Conservation (phyloP, 2,329 filamentous ascomycete genomes). For the Arthrobotrys entomopaga region DNA sequence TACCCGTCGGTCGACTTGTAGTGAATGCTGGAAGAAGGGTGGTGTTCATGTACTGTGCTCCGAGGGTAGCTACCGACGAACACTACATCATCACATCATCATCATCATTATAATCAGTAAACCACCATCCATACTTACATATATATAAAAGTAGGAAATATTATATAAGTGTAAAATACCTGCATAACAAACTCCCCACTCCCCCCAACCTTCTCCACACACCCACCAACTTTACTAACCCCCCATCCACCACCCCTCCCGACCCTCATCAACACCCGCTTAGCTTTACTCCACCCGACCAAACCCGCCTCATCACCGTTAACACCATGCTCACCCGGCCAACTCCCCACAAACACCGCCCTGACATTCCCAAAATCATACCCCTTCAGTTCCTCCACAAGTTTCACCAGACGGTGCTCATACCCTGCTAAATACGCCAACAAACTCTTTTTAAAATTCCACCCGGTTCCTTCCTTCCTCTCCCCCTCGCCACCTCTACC, state of each 20-base stretch:
- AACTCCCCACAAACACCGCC: conserved; percentile 79
- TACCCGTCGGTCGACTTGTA: conserved; percentile 62
- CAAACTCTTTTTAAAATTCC: conserved; percentile 79
- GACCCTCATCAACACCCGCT: conserved; percentile 67
- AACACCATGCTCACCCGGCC: conserved; percentile 74
- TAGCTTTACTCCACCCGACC: conserved; percentile 82
- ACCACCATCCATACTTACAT: too few relatives aligned
- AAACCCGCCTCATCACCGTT: conserved; percentile 65
- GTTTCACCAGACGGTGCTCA: conserved; percentile 67
- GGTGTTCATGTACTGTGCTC: conserved; percentile 31
- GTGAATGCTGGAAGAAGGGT: conserved; percentile 42
- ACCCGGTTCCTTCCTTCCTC: conserved; percentile 69
- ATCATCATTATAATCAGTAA: too few relatives aligned
- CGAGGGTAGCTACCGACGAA: conserved; percentile 39
- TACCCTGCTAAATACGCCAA: conserved; percentile 78
- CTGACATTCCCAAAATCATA: conserved; percentile 77
- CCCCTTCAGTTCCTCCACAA: conserved; percentile 69
- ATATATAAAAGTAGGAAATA: neutral
- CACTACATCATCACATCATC: conserved; percentile 24
- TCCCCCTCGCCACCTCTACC: conserved; percentile 9
- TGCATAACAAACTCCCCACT: conserved; percentile 69
- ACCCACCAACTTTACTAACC: conserved; percentile 24
- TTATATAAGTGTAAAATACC: conserved; percentile 66
- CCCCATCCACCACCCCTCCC: conserved; percentile 39
- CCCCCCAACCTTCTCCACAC: conserved; percentile 62